These are phyloP conservation scores for Pachyrhizus erosus DNA, from an alignment of 306 rosid species.

Conservation along the genomic window DNA sequence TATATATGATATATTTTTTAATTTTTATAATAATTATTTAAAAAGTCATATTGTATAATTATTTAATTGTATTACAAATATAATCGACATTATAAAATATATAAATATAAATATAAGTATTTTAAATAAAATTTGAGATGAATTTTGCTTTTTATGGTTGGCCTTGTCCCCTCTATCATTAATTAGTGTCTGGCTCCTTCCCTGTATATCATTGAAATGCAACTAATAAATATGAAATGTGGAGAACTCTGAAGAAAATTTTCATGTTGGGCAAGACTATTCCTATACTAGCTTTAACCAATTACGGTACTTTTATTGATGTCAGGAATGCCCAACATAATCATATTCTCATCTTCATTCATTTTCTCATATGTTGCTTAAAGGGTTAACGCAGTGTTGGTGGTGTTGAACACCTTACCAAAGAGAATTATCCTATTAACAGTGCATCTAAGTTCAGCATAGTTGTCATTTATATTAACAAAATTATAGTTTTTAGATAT, in stretches of 20 bases:
- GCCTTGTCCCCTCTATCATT: too few relatives aligned
- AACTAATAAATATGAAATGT: constrained; percentile 58
- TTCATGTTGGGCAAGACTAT: constrained; percentile 47
- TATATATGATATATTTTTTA: too few relatives aligned
- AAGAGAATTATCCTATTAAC: constrained; percentile 26
- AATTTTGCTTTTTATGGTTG: too few relatives aligned
- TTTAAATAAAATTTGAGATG: too few relatives aligned
- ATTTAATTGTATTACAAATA: too few relatives aligned
- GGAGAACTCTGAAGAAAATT: constrained; percentile 58
- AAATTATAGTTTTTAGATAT: too few relatives aligned
- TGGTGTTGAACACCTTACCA: constrained; percentile 31
- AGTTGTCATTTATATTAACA: too few relatives aligned
- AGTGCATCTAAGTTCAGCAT: constrained; percentile 36
- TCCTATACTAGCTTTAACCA: constrained; percentile 47
- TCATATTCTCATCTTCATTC: constrained; percentile 31
- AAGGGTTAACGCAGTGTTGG: constrained; percentile 34
- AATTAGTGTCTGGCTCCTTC: too few relatives aligned
- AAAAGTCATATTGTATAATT: too few relatives aligned
- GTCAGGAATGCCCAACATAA: constrained; percentile 35
- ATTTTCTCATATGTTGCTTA: constrained; percentile 26
- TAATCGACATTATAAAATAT: too few relatives aligned
- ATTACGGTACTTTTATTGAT: constrained; percentile 1
- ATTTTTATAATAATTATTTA: too few relatives aligned
- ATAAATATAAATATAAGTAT: too few relatives aligned
- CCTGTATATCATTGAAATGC: constrained; percentile 92